phyloP scores from a whole-genome alignment of 352 stramenopile species.

The Globisporangium sylvaticum region DNA sequence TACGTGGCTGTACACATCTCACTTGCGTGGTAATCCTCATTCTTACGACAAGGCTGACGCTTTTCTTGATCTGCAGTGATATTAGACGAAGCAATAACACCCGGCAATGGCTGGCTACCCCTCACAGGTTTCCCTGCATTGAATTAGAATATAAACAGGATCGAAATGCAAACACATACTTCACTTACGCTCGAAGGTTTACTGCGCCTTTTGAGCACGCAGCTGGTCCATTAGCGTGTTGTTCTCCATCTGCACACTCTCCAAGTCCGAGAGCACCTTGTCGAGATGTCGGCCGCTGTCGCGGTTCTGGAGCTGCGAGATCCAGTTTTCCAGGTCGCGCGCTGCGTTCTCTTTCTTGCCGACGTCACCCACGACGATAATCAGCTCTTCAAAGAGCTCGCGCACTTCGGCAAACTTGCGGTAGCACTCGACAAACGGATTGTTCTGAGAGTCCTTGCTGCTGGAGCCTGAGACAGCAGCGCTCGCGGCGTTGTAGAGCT shows the following conservation, averaged over 20 bases:
- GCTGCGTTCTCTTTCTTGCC: conserved; percentile 75
- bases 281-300: conserved; percentile 69
- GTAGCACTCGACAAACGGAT: conserved; percentile 76
- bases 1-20: conserved; percentile 15
- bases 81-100: not conserved
- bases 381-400: conserved; percentile 82
- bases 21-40: not conserved
- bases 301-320: conserved; percentile 70
- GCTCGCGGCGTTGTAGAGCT: conserved; percentile 66
- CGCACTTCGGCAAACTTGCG: conserved; percentile 79
- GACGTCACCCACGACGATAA: conserved; percentile 55
- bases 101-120: conserved; percentile 12
- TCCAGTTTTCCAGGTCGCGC: conserved; percentile 82
- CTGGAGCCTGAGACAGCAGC: conserved; percentile 19
- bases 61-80: conserved; percentile 5
- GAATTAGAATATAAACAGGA: conserved; percentile 8
- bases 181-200: not conserved
- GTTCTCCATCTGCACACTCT: conserved; percentile 72
- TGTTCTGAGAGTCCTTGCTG: conserved; percentile 9
- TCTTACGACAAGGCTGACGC: not conserved
- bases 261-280: conserved; percentile 65
- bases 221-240: conserved; percentile 48
- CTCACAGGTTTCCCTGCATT: conserved; percentile 24
- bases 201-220: conserved; percentile 14
- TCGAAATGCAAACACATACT: not conserved